Conservation (phyloP, 257 asterid genomes). For the Buddleja alternifolia region DNA sequence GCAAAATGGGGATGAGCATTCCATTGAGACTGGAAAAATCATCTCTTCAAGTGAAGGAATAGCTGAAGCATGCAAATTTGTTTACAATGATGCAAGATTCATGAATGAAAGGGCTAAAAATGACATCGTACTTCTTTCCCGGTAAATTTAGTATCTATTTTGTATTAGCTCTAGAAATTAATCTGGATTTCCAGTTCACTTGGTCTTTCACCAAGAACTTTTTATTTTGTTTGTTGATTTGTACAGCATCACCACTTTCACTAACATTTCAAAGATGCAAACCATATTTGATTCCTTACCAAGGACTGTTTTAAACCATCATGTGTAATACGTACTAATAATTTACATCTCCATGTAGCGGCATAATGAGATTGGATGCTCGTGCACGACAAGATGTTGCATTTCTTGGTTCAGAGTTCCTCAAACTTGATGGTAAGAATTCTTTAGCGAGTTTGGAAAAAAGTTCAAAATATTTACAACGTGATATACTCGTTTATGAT, state of each 20-base stretch:
- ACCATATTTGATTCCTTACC: neutral
- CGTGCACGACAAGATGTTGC: conserved; percentile 96
- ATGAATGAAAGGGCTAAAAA: conserved; percentile 88
- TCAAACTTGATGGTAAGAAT: conserved; percentile 88
- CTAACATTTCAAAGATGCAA: neutral
- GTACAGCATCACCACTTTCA: neutral
- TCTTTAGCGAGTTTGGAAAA: conserved; percentile 22
- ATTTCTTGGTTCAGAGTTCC: conserved; percentile 83
- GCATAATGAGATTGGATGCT: conserved; percentile 82
- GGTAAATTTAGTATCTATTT: conserved; percentile 44
- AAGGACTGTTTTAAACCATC: neutral
- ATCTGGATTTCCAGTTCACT: neutral
- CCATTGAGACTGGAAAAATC: conserved; percentile 46
- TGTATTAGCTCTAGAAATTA: conserved; percentile 20
- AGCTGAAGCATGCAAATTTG: conserved; percentile 92
- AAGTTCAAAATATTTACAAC: conserved; percentile 2
- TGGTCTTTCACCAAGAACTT: neutral
- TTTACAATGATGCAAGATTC: conserved; percentile 76
- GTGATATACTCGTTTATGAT: conserved; percentile 17
- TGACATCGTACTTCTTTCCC: conserved; percentile 81
- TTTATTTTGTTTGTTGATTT: conserved; percentile 15
- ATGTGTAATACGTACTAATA: conserved; percentile 21
- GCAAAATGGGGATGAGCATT: conserved; percentile 52
- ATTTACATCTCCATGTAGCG: conserved; percentile 44
- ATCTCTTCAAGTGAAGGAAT: conserved; percentile 59